These are phyloP conservation scores for Mycosphaerelloides madeirae DNA, from an alignment of 2,329 filamentous ascomycete genomes.

Conservation along the genomic window DNA sequence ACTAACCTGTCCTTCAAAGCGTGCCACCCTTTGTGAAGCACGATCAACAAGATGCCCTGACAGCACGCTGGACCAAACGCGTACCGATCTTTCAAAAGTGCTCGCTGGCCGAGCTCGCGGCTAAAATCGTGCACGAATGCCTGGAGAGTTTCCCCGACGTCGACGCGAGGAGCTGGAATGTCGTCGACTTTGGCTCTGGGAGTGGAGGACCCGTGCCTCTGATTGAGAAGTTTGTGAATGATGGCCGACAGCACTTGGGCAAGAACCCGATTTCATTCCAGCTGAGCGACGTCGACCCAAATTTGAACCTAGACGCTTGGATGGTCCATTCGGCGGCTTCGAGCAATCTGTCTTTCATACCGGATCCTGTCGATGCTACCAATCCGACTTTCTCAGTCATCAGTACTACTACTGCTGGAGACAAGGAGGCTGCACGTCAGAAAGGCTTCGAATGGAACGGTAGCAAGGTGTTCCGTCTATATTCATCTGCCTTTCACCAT, in stretches of 20 bases:
- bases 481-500: slow-evolving; percentile 73
- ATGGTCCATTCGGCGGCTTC: slow-evolving; percentile 27
- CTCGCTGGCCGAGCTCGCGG: slow-evolving; percentile 59
- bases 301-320: slow-evolving; percentile 34
- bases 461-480: slow-evolving; percentile 58
- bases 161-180: slow-evolving; percentile 51
- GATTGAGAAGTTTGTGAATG: slow-evolving; percentile 35
- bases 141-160: slow-evolving; percentile 36
- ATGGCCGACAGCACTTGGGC: slow-evolving; percentile 14
- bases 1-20: slow-evolving; percentile 40
- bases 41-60: slow-evolving; percentile 61
- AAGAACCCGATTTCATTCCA: slow-evolving; percentile 34
- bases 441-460: slow-evolving; percentile 14
- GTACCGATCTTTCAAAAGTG: slow-evolving; percentile 54
- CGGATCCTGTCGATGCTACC: slow-evolving; percentile 60
- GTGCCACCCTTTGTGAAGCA: slow-evolving; percentile 62
- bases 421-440: slow-evolving; percentile 14
- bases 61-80: slow-evolving; percentile 57
- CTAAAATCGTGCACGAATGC: slow-evolving; percentile 45
- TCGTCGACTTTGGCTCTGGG: slow-evolving; percentile 73
- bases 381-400: slow-evolving; percentile 45
- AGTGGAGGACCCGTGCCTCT: slow-evolving; percentile 54
- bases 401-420: slow-evolving; percentile 41
- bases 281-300: slow-evolving; percentile 38
- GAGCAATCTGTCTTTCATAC: slow-evolving; percentile 55